Evolutionary conservation across 1,284 basidiomycete genomes (phyloP).

Genomic region (Naganishia cerealis): DNA sequence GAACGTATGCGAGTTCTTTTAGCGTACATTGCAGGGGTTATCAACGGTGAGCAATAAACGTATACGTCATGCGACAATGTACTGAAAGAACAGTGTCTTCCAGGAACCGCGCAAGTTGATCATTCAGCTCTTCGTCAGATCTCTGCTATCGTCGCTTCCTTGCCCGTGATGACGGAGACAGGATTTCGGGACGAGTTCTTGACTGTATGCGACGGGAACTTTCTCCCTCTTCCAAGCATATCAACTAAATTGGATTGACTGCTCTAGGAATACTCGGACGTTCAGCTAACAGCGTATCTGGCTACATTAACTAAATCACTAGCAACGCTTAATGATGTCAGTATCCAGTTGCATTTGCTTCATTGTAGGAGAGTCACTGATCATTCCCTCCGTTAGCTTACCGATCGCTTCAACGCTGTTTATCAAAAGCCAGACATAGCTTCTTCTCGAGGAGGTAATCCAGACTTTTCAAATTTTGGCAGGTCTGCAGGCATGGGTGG

Average conservation of each 20-base stretch:
- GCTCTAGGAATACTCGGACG: slow-evolving; percentile 86
- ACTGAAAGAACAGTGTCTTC: not conserved
- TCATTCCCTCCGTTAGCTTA: slow-evolving; percentile 8
- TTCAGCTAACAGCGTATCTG: slow-evolving; percentile 85
- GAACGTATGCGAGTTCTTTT: slow-evolving; percentile 81
- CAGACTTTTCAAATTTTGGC: slow-evolving; percentile 4
- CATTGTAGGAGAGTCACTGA: not conserved
- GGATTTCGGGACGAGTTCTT: slow-evolving; percentile 80
- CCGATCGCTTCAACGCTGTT: slow-evolving; percentile 30
- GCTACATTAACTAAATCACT: slow-evolving; percentile 84
- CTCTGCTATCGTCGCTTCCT: slow-evolving; percentile 76
- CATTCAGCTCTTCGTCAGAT: slow-evolving; percentile 79
- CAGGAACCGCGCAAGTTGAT: slow-evolving; percentile 70
- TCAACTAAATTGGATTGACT: not conserved
- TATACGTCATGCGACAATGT: not conserved
- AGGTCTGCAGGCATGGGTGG: slow-evolving; percentile 6
- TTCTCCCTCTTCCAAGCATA: slow-evolving; percentile 1
- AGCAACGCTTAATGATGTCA: slow-evolving; percentile 81
- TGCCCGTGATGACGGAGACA: slow-evolving; percentile 78
- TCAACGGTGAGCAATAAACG: slow-evolving; percentile 62
- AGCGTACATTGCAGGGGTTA: slow-evolving; percentile 73
- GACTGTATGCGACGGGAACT: slow-evolving; percentile 60
- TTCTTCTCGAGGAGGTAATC: slow-evolving; percentile 9
- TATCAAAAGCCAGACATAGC: slow-evolving; percentile 8
- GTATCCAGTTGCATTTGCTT: slow-evolving; percentile 44